Evolutionary conservation across 805 yeast species (phyloP), one percentile per base, ranked within the genome.

Genomic region (Yarrowia sp.): DNA sequence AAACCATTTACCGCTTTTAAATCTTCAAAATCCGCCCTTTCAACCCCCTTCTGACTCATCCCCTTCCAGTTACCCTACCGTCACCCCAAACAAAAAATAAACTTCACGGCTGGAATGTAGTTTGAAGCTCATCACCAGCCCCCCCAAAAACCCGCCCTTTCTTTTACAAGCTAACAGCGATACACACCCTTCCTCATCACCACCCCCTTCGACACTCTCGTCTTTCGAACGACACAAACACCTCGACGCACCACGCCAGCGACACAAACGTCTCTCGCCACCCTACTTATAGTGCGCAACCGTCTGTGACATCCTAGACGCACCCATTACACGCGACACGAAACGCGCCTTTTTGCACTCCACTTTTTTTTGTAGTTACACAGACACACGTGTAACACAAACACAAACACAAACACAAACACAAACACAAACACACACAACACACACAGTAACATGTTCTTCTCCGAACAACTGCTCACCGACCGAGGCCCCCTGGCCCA

Each of bases 401-500:
- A 24, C 19, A 24, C 33, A 12, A 21, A 16, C 21, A 32, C 38
- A 12, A 11, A 10, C 58, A 21, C 26, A 14, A 14, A 30, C 21
- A 28, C 49, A 26, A 26, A 11, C 36, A 30, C 36, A 28, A 12
- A 3, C 35, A n/a, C 21, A 16, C 38, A 30, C 11, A 1, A n/a
- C 14, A 41, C 14, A 38, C 43, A 38, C 43, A 38, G 8, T n/a
- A n/a, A n/a, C 4, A 82, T 83, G 86, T 79, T 81, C 68, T 81
- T 77, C 67, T 79, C 85, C 1, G 85, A 83, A 62, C 78, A 79
- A 58, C 74, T 85, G 33, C 78, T 86, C 21, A 80, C 89, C 1
- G 86, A 84, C 67, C 86, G 86, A 72, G 96, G 96, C 2, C 96
- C 96, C 1, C 78, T 92, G 67, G 96, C 96, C 2, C 89, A 87